A percentile compares a stretch with the other conserved stretches of the same genome.
These are phyloP conservation scores for Cordyceps tenuipes DNA, from an alignment of 2,329 filamentous ascomycete species.

Conservation along the genomic window DNA sequence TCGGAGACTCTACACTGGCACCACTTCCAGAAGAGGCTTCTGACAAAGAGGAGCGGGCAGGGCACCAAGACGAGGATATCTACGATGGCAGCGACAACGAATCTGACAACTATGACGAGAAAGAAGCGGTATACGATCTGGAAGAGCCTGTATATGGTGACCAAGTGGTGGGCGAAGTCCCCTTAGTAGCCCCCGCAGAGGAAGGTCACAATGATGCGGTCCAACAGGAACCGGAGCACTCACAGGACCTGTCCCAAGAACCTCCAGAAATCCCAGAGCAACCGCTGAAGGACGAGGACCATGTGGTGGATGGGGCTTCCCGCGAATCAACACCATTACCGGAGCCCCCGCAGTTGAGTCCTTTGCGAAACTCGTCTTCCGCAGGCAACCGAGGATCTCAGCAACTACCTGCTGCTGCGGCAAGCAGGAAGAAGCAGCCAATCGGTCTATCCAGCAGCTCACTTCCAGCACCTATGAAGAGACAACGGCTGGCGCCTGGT, in stretches of 20 bases:
- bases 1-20: slow-evolving; percentile 13
- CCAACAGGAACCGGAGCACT: background rate
- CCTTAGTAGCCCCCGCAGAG: slow-evolving; percentile 9
- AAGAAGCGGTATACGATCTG: slow-evolving; percentile 33
- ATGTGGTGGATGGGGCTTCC: slow-evolving; percentile 27
- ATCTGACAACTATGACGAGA: slow-evolving; percentile 37
- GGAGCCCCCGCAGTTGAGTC: slow-evolving; percentile 38
- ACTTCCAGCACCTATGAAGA: background rate
- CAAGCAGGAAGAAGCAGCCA: background rate
- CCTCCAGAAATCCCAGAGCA: slow-evolving; percentile 21
- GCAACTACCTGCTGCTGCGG: background rate
- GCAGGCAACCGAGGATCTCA: slow-evolving; percentile 39
- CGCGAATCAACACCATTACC: slow-evolving; percentile 38
- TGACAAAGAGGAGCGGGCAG: background rate
- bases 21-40: background rate
- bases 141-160: slow-evolving; percentile 21
- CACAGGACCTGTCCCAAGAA: slow-evolving; percentile 19
- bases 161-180: slow-evolving; percentile 27
- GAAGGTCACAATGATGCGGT: background rate
- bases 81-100: slow-evolving; percentile 29
- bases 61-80: slow-evolving; percentile 17
- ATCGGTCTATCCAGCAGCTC: background rate
- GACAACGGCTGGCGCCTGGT: background rate
- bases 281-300: slow-evolving; percentile 30
- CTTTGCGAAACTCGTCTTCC: slow-evolving; percentile 43